Evolutionary conservation across 805 yeast genomes (phyloP), one percentile per base, ranked within the genome.

Genomic region (Naumovozyma castellii): DNA sequence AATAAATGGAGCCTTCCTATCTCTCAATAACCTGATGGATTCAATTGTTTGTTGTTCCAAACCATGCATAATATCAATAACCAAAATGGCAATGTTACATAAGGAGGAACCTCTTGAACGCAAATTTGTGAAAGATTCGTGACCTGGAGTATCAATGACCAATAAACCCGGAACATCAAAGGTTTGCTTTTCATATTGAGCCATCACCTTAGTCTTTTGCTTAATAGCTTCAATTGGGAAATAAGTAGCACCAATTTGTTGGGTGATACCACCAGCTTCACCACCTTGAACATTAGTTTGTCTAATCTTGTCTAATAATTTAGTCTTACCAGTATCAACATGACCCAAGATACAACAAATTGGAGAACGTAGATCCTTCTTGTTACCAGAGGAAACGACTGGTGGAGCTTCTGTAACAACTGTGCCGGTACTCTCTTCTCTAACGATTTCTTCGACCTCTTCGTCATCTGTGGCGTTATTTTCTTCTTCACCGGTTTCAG

Each of bases 261-360:
- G 99, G 49, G 99, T 92, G 64, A 92, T 92, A 72, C 99, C 99
- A 72, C 99, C 99, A 41, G 99, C 99, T 71, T 92, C 99, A 60
- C 98, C 99, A 64, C 97, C 99, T 71, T 92, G 99, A 45, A 92
- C 99, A 59, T 92, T 92, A 32, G 97, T 92, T 71, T 90, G 97
- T 71, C 99, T 90, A 53, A 92, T 80, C 67, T 92, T 92, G 62
- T 92, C 99, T 62, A 92, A 73, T 49, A 92, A 75, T 64, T 92
- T 92, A 50, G 99, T 92, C 68, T 92, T 92, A 80, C 99, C 99
- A 43, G 98, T 92, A 74, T 92, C 99, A 66, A 92, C 99, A 72
- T 92, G 99, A 62, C 99, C 99, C 65, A 92, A 75, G 57, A 92
- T 92, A 82, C 96, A 87, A 67, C 98, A 92, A 62, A 92, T 92